Base-by-base conservation (phyloP, 2,329 filamentous ascomycete species). In the Ustulina deusta region DNA sequence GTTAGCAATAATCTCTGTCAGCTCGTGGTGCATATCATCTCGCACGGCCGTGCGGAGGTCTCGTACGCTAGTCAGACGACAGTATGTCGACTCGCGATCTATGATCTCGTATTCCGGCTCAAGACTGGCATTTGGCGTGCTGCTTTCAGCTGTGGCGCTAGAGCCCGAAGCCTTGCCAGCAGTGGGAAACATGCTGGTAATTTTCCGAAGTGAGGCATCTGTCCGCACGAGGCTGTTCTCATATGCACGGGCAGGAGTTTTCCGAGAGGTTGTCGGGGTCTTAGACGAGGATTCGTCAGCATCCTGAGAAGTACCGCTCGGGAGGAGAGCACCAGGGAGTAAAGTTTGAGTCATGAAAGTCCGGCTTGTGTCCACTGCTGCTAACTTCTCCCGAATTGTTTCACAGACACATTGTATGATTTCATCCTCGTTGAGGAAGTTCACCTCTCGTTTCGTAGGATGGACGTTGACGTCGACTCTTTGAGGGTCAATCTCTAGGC, bases 381-480 rank as follows among this genome's bases (percentile, higher is more conserved):
- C 91, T 3, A 99, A 86, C 72, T 91, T 91, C 9, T 88, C 85
- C 60, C 92, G 88, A 25, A 99, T 91, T 61, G 92, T 88, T 68
- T 90, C 88, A 81, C 94, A 97, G 4, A 99, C 90, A 15, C 88
- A 87, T 71, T 96, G 92, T 54, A 96, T 91, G 52, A 99, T 97
- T 74, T 99, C 96, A 71, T 99, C 96, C 78, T 99, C 96, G 69
- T 98, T 97, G 25, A 99, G 85, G 74, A 99, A 98, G 76, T 98
- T 96, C 22, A 99, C 96, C 77, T 99, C 95, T 58, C 93, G 87
- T 79, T 99, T 99, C 0, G 96, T 99, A 0, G 96, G 96, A 79
- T 99, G 96, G 0, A 99, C 92, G 74, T 99, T 99, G 76, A 99
- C 97, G 78, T 99, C 96, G 3, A 99, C 93, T 61, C 95, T 87